A percentile compares a stretch with the other conserved stretches of the same genome.
These are phyloP conservation scores for Citrullus colocynthis DNA, from an alignment of 306 rosid genomes.

Conservation along the genomic window DNA sequence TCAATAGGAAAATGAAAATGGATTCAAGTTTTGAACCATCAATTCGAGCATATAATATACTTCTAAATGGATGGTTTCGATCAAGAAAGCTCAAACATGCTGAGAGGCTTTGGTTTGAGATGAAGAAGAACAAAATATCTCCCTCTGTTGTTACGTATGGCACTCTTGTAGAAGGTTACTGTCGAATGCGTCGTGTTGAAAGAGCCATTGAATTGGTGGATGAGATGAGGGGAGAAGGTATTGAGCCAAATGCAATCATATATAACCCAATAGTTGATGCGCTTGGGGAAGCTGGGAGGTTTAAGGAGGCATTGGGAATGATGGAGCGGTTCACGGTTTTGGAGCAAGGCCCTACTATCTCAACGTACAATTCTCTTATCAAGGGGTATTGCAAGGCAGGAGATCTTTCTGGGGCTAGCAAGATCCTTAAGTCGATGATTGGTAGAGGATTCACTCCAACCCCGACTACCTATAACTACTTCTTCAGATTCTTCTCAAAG, in stretches of 20 bases:
- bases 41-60: conserved; percentile 50
- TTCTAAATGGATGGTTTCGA: conserved; percentile 77
- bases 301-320: conserved; percentile 72
- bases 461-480: conserved; percentile 79
- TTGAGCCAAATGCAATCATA: conserved; percentile 61
- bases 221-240: conserved; percentile 56
- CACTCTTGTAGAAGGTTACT: conserved; percentile 80
- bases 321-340: conserved; percentile 63
- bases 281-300: conserved; percentile 66
- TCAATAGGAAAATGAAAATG: conserved; percentile 20
- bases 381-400: conserved; percentile 84
- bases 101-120: conserved; percentile 69
- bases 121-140: conserved; percentile 55
- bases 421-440: conserved; percentile 77
- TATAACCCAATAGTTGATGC: conserved; percentile 83
- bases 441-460: conserved; percentile 54
- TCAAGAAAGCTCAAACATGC: conserved; percentile 68
- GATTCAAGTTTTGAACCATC: conserved; percentile 31
- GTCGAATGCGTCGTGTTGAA: conserved; percentile 64
- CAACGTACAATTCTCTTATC: conserved; percentile 71
- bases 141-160: conserved; percentile 89
- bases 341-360: conserved; percentile 66
- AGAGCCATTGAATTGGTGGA: conserved; percentile 56
- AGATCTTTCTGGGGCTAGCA: conserved; percentile 70
- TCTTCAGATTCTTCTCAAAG: conserved; percentile 68